Base-by-base conservation (phyloP, 2,329 filamentous ascomycete genomes). In the Ascomycota sp. region DNA sequence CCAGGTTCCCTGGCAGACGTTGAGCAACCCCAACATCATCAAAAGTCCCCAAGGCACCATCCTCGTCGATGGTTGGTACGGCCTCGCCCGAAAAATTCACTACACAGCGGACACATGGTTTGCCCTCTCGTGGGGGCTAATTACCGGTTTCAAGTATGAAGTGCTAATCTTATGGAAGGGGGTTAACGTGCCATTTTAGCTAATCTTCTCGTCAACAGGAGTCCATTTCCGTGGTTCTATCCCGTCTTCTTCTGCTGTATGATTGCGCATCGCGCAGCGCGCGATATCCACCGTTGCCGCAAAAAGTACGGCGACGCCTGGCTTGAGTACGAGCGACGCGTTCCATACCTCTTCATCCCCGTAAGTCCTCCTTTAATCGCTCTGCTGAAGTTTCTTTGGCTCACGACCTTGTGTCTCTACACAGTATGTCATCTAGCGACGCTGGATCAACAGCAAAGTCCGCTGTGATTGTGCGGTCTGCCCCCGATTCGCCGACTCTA, bases 191-290 rank as follows among this genome's bases (percentile, higher is more conserved):
- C 16, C 5, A 3, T 21, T 21, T 5, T 21, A 21, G 5, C 16
- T 21, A 21, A 21, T 21, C 16, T 21, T 21, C 16, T 21, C 30
- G 16, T 29, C 5, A 25, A 30, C 6, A 53, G 51, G 44, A 81
- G 75, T 45, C 79, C 80, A 0, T 86, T 91, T 55, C 82, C 82
- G 0, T 92, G 81, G 80, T 91, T 92, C 55, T 89, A 91, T 48
- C 77, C 80, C 0, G 52, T 80, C 31, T 92, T 92, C 62, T 92
- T 92, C 52, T 61, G 61, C 27, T 58, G 59, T 42, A 89, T 89
- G 80, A 89, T 91, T 47, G 61, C 72, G 3, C 82, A 91, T 55
- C 76, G 81, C 37, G 77, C 79, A 9, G 56, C 59, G 34, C 66
- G 82, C 41, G 82, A 92, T 50, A 81, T 86, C 40, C 62, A 75